A percentile compares a stretch with the other conserved stretches of the same genome.
Evolutionary conservation across 495 filamentous ascomycete species (phyloP).

Genomic region (Podospora fimiseda): DNA sequence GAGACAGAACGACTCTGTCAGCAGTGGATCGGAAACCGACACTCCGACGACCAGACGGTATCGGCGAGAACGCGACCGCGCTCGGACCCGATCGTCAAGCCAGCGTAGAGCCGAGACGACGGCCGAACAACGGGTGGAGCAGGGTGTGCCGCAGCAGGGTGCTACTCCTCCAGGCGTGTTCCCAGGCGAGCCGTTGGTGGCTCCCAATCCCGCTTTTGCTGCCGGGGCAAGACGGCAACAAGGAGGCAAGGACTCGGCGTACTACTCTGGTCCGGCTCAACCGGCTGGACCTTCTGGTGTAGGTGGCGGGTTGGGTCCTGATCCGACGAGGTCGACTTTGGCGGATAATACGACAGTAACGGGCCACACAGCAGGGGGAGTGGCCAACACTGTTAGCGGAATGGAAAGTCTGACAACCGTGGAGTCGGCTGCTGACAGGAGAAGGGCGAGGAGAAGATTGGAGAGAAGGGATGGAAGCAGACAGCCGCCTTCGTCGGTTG

Average conservation of each 20-base stretch:
- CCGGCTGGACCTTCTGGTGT: conserved; percentile 37
- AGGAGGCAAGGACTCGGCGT: conserved; percentile 45
- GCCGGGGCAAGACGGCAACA: conserved; percentile 30
- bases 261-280: conserved; percentile 44
- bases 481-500: conserved; percentile 30
- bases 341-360: conserved; percentile 1
- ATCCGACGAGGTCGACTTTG: conserved; percentile 37
- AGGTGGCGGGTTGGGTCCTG: conserved; percentile 17
- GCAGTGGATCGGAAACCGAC: conserved; percentile 41
- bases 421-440: conserved; percentile 33
- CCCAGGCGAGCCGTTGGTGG: conserved; percentile 16
- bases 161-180: too few relatives aligned
- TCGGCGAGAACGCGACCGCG: conserved; percentile 27
- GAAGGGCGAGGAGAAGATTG: conserved; percentile 36
- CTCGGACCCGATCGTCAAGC: conserved; percentile 20
- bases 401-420: conserved; percentile 30
- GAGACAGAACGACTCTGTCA: conserved; percentile 39
- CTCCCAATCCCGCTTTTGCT: conserved; percentile 41
- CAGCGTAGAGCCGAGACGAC: conserved; percentile 31
- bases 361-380: conserved; percentile 13
- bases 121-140: conserved; percentile 34
- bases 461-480: conserved; percentile 40
- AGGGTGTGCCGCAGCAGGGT: conserved; percentile 9
- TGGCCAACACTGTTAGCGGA: conserved; percentile 7
- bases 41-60: conserved; percentile 38